Base-by-base conservation (phyloP, 2,329 filamentous ascomycete genomes). In the Coniochaeta hoffmannii region DNA sequence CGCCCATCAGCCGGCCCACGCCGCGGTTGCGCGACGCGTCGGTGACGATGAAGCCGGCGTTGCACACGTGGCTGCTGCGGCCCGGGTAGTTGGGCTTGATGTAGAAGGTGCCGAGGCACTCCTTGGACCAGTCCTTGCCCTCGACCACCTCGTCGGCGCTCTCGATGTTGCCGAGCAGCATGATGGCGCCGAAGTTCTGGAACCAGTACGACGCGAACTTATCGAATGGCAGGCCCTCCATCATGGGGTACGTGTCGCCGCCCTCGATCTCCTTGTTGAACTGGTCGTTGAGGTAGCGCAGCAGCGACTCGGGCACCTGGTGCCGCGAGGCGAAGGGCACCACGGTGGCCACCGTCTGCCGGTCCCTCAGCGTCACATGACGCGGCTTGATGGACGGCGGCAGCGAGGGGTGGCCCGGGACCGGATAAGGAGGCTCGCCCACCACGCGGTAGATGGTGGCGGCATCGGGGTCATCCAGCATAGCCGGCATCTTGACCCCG, bases 1-100 rank as follows among this genome's bases (percentile, higher is more conserved):
- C 87, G 54, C 87, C 87, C 85, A 91, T 88, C 59, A 89, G 76
- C 38, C 86, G 81, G 55, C 88, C 88, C 1, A 89, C 87, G 60
- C 88, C 88, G 57, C 86, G 85, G 69, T 88, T 88, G 58, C 88
- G 83, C 53, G 85, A 80, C 12, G 84, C 84, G 65, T 88, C 85
- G 10, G 87, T 90, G 57, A 90, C 87, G 53, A 91, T 76, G 66
- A 91, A 90, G 31, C 86, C 87, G 57, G 83, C 92, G 66, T 95
- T 97, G 76, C 90, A 96, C 53, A 96, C 83, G 75, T 96, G 91
- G 70, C 88, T 94, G 73, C 89, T 94, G 57, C 91, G 82, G 50
- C 91, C 91, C 0, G 91, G 90, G 69, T 96, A 96, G 71, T 96
- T 96, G 50, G 91, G 90, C 74, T 94, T 92, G 77, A 96, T 89